Evolutionary conservation across 768 basidiomycete genomes (phyloP), one percentile per base, ranked within the genome.

Genomic region (Lepiota venenata): DNA sequence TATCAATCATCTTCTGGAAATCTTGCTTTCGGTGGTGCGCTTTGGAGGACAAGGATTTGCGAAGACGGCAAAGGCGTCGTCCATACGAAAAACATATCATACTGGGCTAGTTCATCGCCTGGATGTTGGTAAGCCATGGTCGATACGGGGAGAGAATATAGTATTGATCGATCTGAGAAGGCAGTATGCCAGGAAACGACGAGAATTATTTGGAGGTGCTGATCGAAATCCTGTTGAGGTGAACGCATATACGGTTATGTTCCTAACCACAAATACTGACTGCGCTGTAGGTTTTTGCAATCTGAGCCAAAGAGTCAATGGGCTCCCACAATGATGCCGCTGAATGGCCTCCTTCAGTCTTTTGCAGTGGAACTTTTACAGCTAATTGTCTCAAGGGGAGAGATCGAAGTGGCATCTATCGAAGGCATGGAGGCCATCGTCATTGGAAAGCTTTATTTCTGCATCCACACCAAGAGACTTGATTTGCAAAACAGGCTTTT

Each of bases 401-500:
- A 98, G 52, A 66, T 91, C 20, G 87, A 91, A 52, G 60, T 69
- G 9, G 61, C 78, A 15, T 65, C 78, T 0, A 73, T 92, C 1
- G 81, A 87, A 54, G 73, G 73, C 20, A 74, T 95, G 41, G 88
- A 95, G 65, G 78, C 82, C 4, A 77, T 78, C 6, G 75, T 96
- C 42, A 75, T 93, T 22, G 79, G 79, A 43, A 92, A 91, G 66
- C 77, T 96, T 1, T 93, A 83, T 66, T 74, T 80, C 45, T 85
- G 78, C 43, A 74, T 97, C 29, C 89, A 95, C 64, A 71, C 74
- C 18, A 72, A 70, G 37, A 78, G 85, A 35, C 79, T 93, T 38
- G 90, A 96, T 62, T 75, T 94, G 12, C 97, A 98, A 73, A 94
- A 91, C 76, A 96, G 94, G 66, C 80, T 96, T 46, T 79, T 98